These are phyloP conservation scores for Chlorella sp. DNA, from an alignment of 139 green algal genomes.

Conservation along the genomic window DNA sequence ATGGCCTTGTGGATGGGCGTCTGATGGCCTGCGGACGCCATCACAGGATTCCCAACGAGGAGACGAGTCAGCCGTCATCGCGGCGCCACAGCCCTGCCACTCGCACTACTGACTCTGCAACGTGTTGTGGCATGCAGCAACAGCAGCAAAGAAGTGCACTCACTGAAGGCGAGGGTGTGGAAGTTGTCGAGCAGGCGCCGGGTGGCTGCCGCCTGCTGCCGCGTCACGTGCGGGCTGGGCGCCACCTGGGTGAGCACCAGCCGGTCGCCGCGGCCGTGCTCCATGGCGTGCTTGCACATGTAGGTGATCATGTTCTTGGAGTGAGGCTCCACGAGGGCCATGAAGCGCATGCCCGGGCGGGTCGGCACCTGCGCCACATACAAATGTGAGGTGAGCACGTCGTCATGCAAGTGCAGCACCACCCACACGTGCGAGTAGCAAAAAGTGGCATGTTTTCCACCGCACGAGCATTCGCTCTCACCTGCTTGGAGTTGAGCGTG, in stretches of 20 bases:
- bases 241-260: constrained; percentile 27
- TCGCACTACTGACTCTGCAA: not conserved
- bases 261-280: constrained; percentile 17
- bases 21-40: constrained; percentile 10
- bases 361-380: constrained; percentile 4
- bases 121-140: not conserved
- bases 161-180: constrained; percentile 14
- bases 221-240: constrained; percentile 17
- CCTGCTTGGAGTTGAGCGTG: constrained; percentile 25
- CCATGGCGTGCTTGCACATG: constrained; percentile 15
- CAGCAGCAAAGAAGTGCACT: not conserved
- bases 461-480: too few species aligned
- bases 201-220: constrained; percentile 24
- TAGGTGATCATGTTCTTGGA: constrained; percentile 17
- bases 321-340: constrained; percentile 29
- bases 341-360: constrained; percentile 8
- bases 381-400: too few species aligned
- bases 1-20: constrained; percentile 4
- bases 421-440: too few species aligned
- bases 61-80: too few species aligned
- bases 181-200: constrained; percentile 29
- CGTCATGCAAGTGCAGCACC: too few species aligned
- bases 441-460: too few species aligned
- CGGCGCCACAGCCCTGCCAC: too few species aligned
- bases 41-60: too few species aligned